Evolutionary conservation across 768 basidiomycete genomes (phyloP).

Genomic region (Tricholoma hemisulphureum): DNA sequence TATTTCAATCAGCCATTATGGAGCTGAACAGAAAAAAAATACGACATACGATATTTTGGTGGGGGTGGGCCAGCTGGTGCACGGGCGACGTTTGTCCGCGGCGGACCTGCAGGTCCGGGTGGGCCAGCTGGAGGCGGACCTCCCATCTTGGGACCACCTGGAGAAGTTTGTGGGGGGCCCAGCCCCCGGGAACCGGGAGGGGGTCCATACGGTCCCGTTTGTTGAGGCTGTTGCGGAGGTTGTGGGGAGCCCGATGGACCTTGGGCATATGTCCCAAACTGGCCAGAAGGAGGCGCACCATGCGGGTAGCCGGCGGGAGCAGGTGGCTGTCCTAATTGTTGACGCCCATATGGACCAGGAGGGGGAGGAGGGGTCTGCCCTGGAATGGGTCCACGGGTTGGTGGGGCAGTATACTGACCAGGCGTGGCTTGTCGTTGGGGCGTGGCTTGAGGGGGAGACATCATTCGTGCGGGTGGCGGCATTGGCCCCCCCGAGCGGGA

Average conservation of each 20-base stretch:
- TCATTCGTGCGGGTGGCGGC: constrained; percentile 42
- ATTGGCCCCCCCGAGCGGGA: constrained; percentile 23
- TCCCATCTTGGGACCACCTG: constrained; percentile 14
- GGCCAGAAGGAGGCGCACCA: constrained; percentile 27
- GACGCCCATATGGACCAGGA: constrained; percentile 37
- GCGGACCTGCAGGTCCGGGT: constrained; percentile 15
- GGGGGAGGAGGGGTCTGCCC: constrained; percentile 47
- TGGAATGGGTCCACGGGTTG: constrained; percentile 36
- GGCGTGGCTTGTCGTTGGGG: constrained; percentile 44
- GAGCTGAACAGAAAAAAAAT: background rate
- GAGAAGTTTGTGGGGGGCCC: constrained; percentile 20
- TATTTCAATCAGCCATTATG: constrained; percentile 12
- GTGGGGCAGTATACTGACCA: constrained; percentile 50
- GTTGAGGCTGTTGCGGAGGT: constrained; percentile 20
- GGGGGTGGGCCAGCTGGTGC: constrained; percentile 30
- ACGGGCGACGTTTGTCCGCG: constrained; percentile 22
- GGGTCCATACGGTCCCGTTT: constrained; percentile 41
- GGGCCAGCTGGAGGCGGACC: constrained; percentile 6
- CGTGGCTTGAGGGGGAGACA: constrained; percentile 45
- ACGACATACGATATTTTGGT: constrained; percentile 47
- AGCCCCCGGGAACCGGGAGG: constrained; percentile 36
- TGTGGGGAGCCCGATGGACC: constrained; percentile 16
- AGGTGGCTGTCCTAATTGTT: constrained; percentile 24
- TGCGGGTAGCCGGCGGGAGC: constrained; percentile 39
- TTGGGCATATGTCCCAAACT: constrained; percentile 28